phyloP scores from a whole-genome alignment of 805 yeast genomes.

The Alloascoidea hylecoeti region DNA sequence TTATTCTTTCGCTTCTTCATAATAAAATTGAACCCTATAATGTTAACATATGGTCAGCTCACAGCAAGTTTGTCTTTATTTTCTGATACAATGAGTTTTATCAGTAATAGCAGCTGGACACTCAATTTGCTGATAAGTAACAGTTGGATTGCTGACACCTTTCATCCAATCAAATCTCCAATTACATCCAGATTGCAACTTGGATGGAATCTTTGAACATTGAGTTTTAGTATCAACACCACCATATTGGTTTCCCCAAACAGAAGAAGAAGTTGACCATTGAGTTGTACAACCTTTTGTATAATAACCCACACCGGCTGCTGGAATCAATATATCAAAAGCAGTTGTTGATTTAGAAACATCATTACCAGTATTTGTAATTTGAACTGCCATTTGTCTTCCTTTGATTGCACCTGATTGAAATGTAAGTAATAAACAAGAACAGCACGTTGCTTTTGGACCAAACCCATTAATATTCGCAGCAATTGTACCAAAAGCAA shows the following conservation, averaged over 20 bases:
- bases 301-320: constrained; percentile 2
- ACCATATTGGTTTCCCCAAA: constrained; percentile 3
- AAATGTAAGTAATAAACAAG: constrained; percentile 3
- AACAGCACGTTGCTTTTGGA: constrained; percentile 1
- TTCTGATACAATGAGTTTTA: constrained; percentile 2
- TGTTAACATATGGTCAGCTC: too few species aligned
- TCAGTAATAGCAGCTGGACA: constrained; percentile 5
- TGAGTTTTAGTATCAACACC: constrained; percentile 2
- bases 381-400: constrained; percentile 3
- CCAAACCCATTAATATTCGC: constrained; percentile 2
- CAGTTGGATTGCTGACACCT: constrained; percentile 3
- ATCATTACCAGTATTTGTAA: constrained; percentile 4
- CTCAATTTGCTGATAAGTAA: constrained; percentile 3
- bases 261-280: constrained; percentile 1
- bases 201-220: constrained; percentile 2
- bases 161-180: constrained; percentile 3
- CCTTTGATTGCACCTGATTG: constrained; percentile 2
- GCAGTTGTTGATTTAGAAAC: neutral
- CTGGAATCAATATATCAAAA: constrained; percentile 4
- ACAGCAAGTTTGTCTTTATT: too few species aligned
- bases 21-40: too few species aligned
- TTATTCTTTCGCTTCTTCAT: too few species aligned
- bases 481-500: constrained; percentile 3
- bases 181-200: constrained; percentile 3
- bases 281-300: constrained; percentile 3